phyloP scores from a whole-genome alignment of 2,329 filamentous ascomycete genomes.

The Xylariaceae sp. region DNA sequence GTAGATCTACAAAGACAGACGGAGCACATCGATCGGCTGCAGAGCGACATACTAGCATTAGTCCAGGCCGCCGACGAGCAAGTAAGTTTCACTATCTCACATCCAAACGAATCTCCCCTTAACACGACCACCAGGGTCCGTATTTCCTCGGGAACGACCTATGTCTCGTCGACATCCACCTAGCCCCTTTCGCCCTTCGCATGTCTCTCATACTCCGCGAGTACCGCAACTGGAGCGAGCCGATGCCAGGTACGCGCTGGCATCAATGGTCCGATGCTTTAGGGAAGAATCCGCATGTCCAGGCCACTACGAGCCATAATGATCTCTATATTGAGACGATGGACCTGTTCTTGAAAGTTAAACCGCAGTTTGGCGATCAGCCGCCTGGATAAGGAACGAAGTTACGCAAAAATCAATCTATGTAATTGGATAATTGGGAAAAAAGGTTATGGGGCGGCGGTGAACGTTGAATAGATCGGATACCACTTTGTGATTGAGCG shows the following conservation, averaged over 20 bases:
- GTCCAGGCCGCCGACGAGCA: slow-evolving; percentile 45
- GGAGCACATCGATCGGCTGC: slow-evolving; percentile 55
- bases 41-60: slow-evolving; percentile 53
- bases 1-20: slow-evolving; percentile 55
- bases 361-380: slow-evolving; percentile 14
- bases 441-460: too few relatives aligned
- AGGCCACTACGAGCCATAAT: slow-evolving; percentile 61
- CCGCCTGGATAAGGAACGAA: background rate
- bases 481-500: too few relatives aligned
- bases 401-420: too few relatives aligned
- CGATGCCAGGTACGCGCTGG: slow-evolving; percentile 60
- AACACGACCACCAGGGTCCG: too few relatives aligned
- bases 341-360: slow-evolving; percentile 40
- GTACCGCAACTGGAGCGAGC: slow-evolving; percentile 61
- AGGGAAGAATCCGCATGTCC: slow-evolving; percentile 57
- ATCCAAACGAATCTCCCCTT: too few relatives aligned
- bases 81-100: slow-evolving; percentile 25
- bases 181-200: slow-evolving; percentile 69
- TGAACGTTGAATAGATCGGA: too few relatives aligned
- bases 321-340: slow-evolving; percentile 50
- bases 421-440: too few relatives aligned
- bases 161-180: slow-evolving; percentile 66
- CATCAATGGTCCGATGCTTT: slow-evolving; percentile 65
- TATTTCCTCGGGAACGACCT: slow-evolving; percentile 56
- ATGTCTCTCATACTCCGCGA: slow-evolving; percentile 60